These are phyloP conservation scores for Ustilago tritici DNA, from an alignment of 1,284 basidiomycete genomes.

Conservation along the genomic window DNA sequence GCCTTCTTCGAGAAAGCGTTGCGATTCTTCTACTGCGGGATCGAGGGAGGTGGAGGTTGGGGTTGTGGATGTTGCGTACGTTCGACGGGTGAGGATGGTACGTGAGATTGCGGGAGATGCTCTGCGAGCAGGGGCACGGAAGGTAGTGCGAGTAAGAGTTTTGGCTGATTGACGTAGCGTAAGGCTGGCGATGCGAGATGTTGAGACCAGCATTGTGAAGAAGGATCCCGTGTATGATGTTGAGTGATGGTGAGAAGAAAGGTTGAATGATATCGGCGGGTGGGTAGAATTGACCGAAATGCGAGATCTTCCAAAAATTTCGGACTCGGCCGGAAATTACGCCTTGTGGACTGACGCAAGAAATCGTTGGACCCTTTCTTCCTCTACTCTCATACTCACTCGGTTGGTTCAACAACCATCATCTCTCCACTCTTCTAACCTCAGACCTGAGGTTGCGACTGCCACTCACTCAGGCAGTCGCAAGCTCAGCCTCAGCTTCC, in stretches of 20 bases:
- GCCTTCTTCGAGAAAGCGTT: constrained; percentile 85
- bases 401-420: not conserved
- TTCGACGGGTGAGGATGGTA: constrained; percentile 10
- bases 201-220: constrained; percentile 30
- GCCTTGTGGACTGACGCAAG: no score
- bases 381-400: not conserved
- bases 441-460: constrained; percentile 3
- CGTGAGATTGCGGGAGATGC: not conserved
- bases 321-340: constrained; percentile 22
- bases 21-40: constrained; percentile 84
- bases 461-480: not conserved
- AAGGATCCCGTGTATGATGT: not conserved
- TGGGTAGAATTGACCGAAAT: not conserved
- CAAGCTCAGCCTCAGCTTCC: not conserved
- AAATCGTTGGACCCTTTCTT: not conserved
- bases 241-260: not conserved
- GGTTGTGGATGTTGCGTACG: constrained; percentile 83
- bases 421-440: no score
- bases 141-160: not conserved
- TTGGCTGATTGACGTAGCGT: constrained; percentile 9
- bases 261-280: not conserved
- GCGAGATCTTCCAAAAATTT: constrained; percentile 15
- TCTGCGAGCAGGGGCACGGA: not conserved
- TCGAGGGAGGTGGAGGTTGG: constrained; percentile 83
- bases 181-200: constrained; percentile 14